A percentile compares a stretch with the other conserved stretches of the same genome.
phyloP scores from a whole-genome alignment of 345 rosid species.

The Aethionema arabicum region DNA sequence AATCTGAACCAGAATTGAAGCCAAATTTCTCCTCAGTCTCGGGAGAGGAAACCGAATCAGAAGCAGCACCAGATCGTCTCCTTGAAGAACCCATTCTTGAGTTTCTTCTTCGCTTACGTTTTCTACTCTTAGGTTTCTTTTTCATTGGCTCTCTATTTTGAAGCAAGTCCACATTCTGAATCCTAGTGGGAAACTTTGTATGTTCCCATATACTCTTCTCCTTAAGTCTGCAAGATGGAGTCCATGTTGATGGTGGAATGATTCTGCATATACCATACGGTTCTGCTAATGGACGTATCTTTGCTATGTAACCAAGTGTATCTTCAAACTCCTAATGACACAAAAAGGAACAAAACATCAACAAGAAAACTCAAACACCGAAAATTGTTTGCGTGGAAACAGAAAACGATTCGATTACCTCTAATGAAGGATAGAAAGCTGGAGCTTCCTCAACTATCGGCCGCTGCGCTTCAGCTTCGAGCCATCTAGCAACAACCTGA shows the following conservation, averaged over 20 bases:
- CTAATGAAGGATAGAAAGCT: constrained; percentile 67
- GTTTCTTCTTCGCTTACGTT: constrained; percentile 67
- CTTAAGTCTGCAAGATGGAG: constrained; percentile 77
- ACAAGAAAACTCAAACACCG: constrained; percentile 5
- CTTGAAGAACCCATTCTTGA: constrained; percentile 59
- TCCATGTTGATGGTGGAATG: constrained; percentile 87
- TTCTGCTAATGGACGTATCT: constrained; percentile 77
- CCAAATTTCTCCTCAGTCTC: constrained; percentile 87
- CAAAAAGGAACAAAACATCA: constrained; percentile 23
- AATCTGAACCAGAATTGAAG: constrained; percentile 82
- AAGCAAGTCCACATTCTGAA: constrained; percentile 81
- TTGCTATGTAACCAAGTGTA: constrained; percentile 76
- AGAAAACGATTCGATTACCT: constrained; percentile 51
- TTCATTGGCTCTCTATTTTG: constrained; percentile 94
- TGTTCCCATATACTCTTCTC: constrained; percentile 62
- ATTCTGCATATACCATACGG: constrained; percentile 87
- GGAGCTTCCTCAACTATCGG: constrained; percentile 83
- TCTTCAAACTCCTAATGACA: constrained; percentile 81
- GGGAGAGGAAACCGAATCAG: constrained; percentile 47
- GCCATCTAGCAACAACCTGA: constrained; percentile 77
- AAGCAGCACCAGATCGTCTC: constrained; percentile 52
- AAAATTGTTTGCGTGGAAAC: background rate
- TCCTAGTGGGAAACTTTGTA: constrained; percentile 80
- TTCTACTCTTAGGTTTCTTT: constrained; percentile 68
- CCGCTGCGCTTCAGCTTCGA: constrained; percentile 64